A percentile compares a stretch with the other conserved stretches of the same genome.
phyloP scores from a whole-genome alignment of 192 early-diverging fungal species.

The Coemansia sp. region DNA sequence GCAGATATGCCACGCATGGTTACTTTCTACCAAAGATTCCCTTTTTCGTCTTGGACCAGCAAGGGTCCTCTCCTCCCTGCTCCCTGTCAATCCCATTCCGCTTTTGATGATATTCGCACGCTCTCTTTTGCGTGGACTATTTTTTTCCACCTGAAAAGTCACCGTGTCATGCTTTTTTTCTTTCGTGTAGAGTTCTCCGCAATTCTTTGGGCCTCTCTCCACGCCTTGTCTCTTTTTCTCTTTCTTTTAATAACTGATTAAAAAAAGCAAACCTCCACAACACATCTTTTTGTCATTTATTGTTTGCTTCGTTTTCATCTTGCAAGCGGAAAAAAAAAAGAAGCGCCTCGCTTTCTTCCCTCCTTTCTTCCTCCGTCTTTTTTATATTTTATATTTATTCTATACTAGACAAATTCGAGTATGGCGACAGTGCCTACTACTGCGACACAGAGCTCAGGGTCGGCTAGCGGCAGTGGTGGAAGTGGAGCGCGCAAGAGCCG shows the following conservation, averaged over 20 bases:
- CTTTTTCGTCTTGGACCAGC: neutral
- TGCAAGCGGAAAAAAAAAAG: too few relatives aligned
- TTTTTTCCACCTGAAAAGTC: too few relatives aligned
- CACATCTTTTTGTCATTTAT: slow-evolving; percentile 5
- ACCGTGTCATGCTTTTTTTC: neutral
- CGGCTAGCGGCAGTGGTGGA: neutral
- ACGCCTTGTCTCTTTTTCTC: neutral
- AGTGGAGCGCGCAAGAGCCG: slow-evolving; percentile 22
- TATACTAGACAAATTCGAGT: too few relatives aligned
- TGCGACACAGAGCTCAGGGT: neutral
- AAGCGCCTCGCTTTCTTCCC: neutral
- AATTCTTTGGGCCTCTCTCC: neutral
- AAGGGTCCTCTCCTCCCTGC: neutral
- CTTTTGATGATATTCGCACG: neutral
- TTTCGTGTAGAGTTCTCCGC: neutral
- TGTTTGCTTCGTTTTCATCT: too few relatives aligned
- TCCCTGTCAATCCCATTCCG: neutral
- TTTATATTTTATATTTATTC: too few relatives aligned
- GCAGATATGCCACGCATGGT: slow-evolving; percentile 1
- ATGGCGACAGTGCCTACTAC: slow-evolving; percentile 12
- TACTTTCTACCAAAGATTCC: neutral
- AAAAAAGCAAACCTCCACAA: neutral
- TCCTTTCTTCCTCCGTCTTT: neutral
- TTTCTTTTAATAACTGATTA: neutral
- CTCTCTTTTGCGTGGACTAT: neutral